Evolutionary conservation across 345 rosid species (phyloP), one percentile per base, ranked within the genome.

Genomic region (Balakata baccata): DNA sequence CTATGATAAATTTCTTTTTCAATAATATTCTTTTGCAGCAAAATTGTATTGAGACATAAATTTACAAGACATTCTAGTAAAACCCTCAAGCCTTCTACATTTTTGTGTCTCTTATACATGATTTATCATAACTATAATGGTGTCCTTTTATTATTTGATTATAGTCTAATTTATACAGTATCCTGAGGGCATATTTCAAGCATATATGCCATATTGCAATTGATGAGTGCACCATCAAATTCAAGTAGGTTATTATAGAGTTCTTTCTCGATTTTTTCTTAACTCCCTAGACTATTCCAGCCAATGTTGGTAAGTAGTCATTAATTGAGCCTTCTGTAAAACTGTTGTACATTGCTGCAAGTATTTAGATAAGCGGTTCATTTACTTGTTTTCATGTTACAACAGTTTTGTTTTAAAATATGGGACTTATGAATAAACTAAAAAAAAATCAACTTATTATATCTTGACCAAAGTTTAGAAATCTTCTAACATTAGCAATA

Each of bases 141-240:
- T 69, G 51, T 34, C 51, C 38, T 50, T 47, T 64, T 64, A 68
- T 50, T 39, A 56, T 12, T 29, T 77, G 66, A 56, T 14, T 62
- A 38, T 57, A 68, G 64, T 66, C 51, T 45, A 2, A 58, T 51
- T 38, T 43, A 18, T 87, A 82, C 83, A 94, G 98, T 92, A 92
- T 83, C 98, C 98, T 7, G 98, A 94, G 97, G 95, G 77, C 98
- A 94, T 79, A 77, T 92, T 74, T 92, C 98, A 84, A 94, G 98
- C 85, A 89, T 94, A 81, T 94, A 92, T 89, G 92, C 83, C 68
- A 80, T 84, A 59, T 90, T 94, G 73, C 90, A 76, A 80, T 59
- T 90, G 74, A 86, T 85, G 45, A 81, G 84, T 59, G 82, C 84
- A 62, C 74, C 84, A 47, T 73, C 81, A 25, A 84, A 81, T 71